Conservation (phyloP, 192 early-diverging fungal genomes). For the Paraglomus brasilianum region DNA sequence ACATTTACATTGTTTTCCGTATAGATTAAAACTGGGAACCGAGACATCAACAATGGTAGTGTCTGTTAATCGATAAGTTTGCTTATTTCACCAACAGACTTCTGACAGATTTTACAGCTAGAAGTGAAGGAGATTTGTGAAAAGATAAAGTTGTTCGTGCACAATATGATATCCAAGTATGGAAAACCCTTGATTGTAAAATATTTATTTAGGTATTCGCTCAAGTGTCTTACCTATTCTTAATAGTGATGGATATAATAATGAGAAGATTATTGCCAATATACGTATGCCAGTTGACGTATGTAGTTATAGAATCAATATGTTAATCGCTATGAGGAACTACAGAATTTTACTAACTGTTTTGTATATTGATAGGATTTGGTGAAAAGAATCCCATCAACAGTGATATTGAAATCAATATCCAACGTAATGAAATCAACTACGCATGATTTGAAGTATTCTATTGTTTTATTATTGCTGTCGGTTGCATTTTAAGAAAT, state of each 20-base stretch:
- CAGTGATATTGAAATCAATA: conserved; percentile 14
- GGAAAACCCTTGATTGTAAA: not conserved
- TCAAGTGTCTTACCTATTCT: no score
- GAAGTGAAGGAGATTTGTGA: conserved; percentile 10
- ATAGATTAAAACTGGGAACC: conserved; percentile 4
- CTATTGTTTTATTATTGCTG: not conserved
- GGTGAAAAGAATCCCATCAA: not conserved
- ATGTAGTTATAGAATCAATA: not conserved
- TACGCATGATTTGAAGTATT: conserved; percentile 2
- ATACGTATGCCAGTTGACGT: conserved; percentile 2
- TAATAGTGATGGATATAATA: not conserved
- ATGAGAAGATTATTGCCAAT: not conserved
- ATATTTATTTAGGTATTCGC: no score
- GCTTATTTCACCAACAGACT: no score
- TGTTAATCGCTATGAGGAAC: not conserved
- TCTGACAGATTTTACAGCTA: conserved; percentile 6
- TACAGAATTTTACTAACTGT: not conserved
- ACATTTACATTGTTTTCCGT: no score
- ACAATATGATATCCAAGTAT: conserved; percentile 1
- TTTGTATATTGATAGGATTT: no score
- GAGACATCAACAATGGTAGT: conserved; percentile 20
- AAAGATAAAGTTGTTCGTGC: conserved; percentile 4
- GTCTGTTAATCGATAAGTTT: not conserved
- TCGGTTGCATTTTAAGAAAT: no score
- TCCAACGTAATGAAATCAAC: not conserved